phyloP scores from a whole-genome alignment of 2,329 filamentous ascomycete genomes.

The Trichoderma oligosporum region DNA sequence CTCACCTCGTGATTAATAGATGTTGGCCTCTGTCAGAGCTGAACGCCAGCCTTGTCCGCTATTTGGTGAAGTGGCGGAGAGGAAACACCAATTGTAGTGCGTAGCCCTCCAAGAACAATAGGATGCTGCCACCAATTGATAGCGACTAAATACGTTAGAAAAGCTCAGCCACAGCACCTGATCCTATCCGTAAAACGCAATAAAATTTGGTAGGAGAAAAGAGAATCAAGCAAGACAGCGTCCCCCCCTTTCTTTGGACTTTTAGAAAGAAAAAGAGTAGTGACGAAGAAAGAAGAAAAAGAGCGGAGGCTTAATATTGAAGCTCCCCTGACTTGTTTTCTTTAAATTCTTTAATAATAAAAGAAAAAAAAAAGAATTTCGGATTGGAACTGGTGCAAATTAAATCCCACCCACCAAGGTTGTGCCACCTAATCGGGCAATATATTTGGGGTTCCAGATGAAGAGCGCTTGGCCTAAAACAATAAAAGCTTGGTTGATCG shows the following conservation, averaged over 20 bases:
- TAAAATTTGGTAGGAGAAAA: conserved; percentile 2
- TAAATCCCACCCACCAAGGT: neutral
- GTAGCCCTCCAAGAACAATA: conserved; percentile 9
- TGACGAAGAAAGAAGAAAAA: conserved; percentile 16
- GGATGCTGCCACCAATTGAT: conserved; percentile 18
- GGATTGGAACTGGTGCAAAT: conserved; percentile 8
- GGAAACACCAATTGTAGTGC: neutral
- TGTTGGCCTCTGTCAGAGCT: neutral
- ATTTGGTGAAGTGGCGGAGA: conserved; percentile 6
- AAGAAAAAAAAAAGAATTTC: conserved; percentile 1
- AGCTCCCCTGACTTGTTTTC: conserved; percentile 17
- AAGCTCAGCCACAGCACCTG: conserved; percentile 3
- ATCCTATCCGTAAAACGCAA: neutral
- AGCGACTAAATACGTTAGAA: neutral
- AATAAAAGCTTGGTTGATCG: neutral
- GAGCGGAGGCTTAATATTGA: conserved; percentile 9
- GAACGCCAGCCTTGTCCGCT: neutral
- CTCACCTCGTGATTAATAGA: conserved; percentile 9
- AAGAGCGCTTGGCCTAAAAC: conserved; percentile 1
- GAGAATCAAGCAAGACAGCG: neutral
- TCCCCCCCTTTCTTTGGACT: neutral
- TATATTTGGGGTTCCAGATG: conserved; percentile 6
- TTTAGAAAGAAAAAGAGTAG: conserved; percentile 6
- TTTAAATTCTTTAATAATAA: too few relatives aligned
- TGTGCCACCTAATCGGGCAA: conserved; percentile 12